Percentiles rank a stretch among this genome's conserved stretches.
phyloP scores from a whole-genome alignment of 495 filamentous ascomycete species.

The Tetracladium marchalianum region DNA sequence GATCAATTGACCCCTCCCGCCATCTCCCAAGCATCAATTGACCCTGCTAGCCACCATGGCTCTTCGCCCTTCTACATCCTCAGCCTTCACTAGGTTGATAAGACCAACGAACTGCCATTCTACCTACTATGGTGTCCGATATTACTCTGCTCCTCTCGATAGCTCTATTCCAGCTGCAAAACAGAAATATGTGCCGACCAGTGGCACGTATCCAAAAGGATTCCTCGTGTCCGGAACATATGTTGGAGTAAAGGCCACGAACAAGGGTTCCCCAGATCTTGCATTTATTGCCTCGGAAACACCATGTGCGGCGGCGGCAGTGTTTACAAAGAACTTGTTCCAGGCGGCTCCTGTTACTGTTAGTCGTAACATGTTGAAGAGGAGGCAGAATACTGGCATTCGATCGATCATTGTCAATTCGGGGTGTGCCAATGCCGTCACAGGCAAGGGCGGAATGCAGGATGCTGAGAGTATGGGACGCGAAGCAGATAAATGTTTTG shows the following conservation, averaged over 20 bases:
- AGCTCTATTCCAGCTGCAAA: conserved; percentile 59
- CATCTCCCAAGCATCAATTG: background rate
- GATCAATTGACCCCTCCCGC: background rate
- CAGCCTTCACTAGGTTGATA: conserved; percentile 10
- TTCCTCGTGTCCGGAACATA: conserved; percentile 82
- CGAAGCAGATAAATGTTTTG: conserved; percentile 60
- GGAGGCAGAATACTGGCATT: conserved; percentile 57
- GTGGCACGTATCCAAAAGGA: conserved; percentile 79
- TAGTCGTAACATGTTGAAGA: conserved; percentile 58
- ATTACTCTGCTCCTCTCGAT: conserved; percentile 53
- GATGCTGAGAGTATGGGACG: conserved; percentile 79
- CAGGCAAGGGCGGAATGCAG: conserved; percentile 80
- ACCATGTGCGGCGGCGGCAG: conserved; percentile 85
- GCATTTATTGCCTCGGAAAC: conserved; percentile 78
- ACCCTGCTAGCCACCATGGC: conserved; percentile 14
- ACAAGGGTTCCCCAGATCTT: conserved; percentile 81
- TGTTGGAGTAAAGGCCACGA: conserved; percentile 87
- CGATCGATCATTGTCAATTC: conserved; percentile 85
- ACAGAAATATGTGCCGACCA: conserved; percentile 80
- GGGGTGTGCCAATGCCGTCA: conserved; percentile 96
- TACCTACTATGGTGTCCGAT: background rate
- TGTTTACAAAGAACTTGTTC: conserved; percentile 98
- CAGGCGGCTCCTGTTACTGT: conserved; percentile 91
- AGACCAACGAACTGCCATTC: conserved; percentile 6
- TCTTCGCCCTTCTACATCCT: conserved; percentile 7